Conservation (phyloP, 164 flowering plant species). For the Protea cynaroides region DNA sequence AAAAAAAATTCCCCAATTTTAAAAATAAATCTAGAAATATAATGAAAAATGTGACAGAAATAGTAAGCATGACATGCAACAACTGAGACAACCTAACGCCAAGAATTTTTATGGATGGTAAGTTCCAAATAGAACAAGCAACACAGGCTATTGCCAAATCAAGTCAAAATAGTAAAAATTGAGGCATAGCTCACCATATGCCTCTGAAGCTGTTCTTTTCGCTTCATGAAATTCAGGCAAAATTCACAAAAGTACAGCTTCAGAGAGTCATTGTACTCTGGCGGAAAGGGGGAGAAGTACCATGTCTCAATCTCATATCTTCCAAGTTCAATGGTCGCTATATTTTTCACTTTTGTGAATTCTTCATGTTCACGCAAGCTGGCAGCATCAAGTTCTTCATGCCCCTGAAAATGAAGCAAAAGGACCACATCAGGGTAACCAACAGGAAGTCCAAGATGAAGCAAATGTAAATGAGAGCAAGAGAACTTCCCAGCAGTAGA, state of each 20-base stretch:
- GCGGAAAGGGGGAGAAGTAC: constrained; percentile 99
- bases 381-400: constrained; percentile 99
- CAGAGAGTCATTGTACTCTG: constrained; percentile 82
- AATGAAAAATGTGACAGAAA: too few species aligned
- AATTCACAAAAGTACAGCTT: constrained; percentile 95
- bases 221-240: constrained; percentile 98
- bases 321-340: constrained; percentile 96
- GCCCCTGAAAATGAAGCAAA: constrained; percentile 52
- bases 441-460: neutral
- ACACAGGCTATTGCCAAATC: neutral
- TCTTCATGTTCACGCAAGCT: constrained; percentile 98
- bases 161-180: constrained; percentile 3
- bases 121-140: too few species aligned
- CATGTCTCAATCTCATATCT: constrained; percentile 97
- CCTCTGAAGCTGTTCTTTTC: constrained; percentile 96
- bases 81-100: too few species aligned
- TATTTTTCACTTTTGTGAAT: constrained; percentile 96
- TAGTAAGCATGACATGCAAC: too few species aligned
- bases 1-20: too few species aligned
- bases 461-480: too few species aligned
- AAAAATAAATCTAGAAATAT: too few species aligned
- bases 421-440: neutral
- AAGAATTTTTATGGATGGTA: too few species aligned
- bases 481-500: too few species aligned
- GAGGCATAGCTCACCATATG: constrained; percentile 76